Conservation (phyloP, 2,329 filamentous ascomycete species). For the Bisporella sp. region DNA sequence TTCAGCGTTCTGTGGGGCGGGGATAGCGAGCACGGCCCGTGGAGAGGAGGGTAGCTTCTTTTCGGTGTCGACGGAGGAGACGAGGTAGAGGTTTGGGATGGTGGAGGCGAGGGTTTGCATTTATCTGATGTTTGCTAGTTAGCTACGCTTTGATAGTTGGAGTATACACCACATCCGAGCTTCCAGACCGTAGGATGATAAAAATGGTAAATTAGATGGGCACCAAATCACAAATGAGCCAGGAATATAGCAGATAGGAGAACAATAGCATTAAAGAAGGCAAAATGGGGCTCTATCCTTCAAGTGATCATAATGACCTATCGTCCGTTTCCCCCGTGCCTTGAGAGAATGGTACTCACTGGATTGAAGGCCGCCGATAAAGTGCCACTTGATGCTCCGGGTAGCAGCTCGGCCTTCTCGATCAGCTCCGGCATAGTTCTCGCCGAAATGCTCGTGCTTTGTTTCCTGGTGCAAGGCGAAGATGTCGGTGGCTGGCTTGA, state of each 20-base stretch:
- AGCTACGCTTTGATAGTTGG: no score
- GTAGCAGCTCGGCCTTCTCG: slow-evolving; percentile 78
- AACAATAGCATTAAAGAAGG: not conserved
- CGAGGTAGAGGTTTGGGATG: slow-evolving; percentile 83
- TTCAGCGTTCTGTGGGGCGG: slow-evolving; percentile 27
- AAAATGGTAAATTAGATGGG: no score
- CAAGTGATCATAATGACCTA: not conserved
- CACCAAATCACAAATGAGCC: no score
- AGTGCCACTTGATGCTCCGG: slow-evolving; percentile 78
- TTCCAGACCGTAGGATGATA: no score
- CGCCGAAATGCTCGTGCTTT: slow-evolving; percentile 75
- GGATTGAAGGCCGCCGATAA: slow-evolving; percentile 89
- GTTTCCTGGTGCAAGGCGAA: slow-evolving; percentile 66
- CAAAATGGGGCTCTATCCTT: not conserved
- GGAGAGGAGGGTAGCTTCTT: slow-evolving; percentile 80
- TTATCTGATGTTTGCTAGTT: slow-evolving; percentile 53
- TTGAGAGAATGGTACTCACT: slow-evolving; percentile 33
- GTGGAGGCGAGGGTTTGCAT: slow-evolving; percentile 78
- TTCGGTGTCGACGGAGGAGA: slow-evolving; percentile 78
- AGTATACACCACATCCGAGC: no score
- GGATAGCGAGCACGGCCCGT: slow-evolving; percentile 60
- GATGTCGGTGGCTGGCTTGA: slow-evolving; percentile 90
- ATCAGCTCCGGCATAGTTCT: slow-evolving; percentile 89
- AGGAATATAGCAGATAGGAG: no score
- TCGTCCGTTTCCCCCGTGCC: not conserved